Evolutionary conservation across 192 early-diverging fungal species (phyloP), one percentile per base, ranked within the genome.

Genomic region (Entomortierella chlamydospora): DNA sequence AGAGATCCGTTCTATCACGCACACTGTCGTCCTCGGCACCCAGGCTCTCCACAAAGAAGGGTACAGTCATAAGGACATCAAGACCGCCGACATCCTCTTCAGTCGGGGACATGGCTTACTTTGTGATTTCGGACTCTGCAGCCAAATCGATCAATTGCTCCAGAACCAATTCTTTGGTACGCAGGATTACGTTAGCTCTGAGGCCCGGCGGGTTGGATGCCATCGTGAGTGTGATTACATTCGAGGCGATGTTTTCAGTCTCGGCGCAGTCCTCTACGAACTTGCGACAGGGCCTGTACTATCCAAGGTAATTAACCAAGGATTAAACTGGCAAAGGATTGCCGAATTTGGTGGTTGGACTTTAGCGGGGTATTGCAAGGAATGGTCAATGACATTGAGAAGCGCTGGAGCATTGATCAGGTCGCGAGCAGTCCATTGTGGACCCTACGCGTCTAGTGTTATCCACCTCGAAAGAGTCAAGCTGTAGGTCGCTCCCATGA

Each of bases 21-120:
- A 52, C 9, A 77, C 73, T 0, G 73, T 77, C 28, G 61, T 77
- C 1, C 47, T 68, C 0, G 73, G 73, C 2, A 26, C 43, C 6
- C 73, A 77, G 23, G 31, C 60, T 11, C 57, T 77, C 20, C 73
- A 77, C 30, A n/a, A 41, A 20, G 53, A 68, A 26, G 73, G 73
- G 4, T 77, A 69, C 55, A 77, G 73, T 13, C 73, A 77, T 54
- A 77, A 77, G 61, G 73, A 77, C 37, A 77, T 77, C 66, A 77
- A 77, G 31, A 65, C 73, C 7, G 73, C 73, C 61, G 68, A 77
- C 55, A 77, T 77, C 26, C 73, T 77, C 60, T 67, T 62, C 45
- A 23, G 51, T 6, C 22, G 55, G 4, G 65, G 65, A 2, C 31
- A 58, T 7, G 73, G 73, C 0, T 65, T 77, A 1, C 61, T 77